Base-by-base conservation (phyloP, 257 asterid species). In the Hygrophila difformis region DNA sequence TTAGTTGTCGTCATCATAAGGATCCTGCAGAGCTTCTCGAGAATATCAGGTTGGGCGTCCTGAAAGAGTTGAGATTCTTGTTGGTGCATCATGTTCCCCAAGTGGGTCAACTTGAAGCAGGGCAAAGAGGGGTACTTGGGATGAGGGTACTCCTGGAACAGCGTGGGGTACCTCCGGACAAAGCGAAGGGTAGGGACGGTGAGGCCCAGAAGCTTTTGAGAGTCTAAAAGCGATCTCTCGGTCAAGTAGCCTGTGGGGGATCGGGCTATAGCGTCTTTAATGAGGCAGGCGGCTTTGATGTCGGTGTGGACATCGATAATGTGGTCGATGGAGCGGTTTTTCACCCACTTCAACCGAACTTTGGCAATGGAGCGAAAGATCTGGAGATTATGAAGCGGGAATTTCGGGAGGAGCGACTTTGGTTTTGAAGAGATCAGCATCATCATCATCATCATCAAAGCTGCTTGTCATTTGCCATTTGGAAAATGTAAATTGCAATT, bases 281-380 rank as follows among this genome's bases (percentile, higher is more conserved):
- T 66, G 3, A 89, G 70, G 55, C 62, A 75, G 17, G 93, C 96
- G 6, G 96, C 97, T 69, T 85, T 89, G 11, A 85, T 60, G 46
- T 85, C 94, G 0, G 91, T 89, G 18, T 89, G 96, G 22, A 68
- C 57, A 49, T 82, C 93, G 60, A 82, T 75, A 4, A 85, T 70
- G 68, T 85, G 98, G 57, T 89, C 98, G 8, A 89, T 14, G 1
- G 85, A 71, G 0, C 98, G 83, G 24, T 82, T 89, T 50, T 82
- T 89, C 34, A 79, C 94, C 94, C 98, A 89, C 77, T 89, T 89
- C 23, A 89, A 46, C n/a, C 94, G 85, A 8, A 89, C 94, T 66
- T 75, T 82, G 6, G 74, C 71, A 10, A 85, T 71, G 15, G 61
- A 59, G 42, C 96, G 69, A 53, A 49, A 18, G 3, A 75, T 91